Base-by-base conservation (phyloP, 2,329 filamentous ascomycete genomes). In the Phialemonium atrogriseum region DNA sequence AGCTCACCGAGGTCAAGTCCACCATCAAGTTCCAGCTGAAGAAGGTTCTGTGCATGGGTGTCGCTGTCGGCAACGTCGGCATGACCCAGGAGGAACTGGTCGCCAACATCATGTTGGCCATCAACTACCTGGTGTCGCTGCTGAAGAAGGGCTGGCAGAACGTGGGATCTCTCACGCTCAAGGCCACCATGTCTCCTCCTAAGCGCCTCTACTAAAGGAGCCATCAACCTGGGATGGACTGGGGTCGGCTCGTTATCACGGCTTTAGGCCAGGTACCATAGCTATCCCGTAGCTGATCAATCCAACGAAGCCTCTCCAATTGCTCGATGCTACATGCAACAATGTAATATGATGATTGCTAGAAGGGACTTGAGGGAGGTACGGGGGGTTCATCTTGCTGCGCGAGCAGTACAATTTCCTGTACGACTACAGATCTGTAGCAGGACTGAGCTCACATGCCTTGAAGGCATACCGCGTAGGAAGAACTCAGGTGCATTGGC, bases 11-110 rank as follows among this genome's bases (percentile, higher is more conserved):
- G 66, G 89, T 98, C 79, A 96, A 95, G 84, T 94, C 86, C 56
- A 98, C 91, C 68, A 96, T 98, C 83, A 98, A 98, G 83, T 98
- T 98, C 84, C 88, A 98, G 80, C 78, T 98, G 60, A 98, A 98
- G 86, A 98, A 98, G 85, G 91, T 98, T 65, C 79, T 98, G 54
- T 98, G 91, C 79, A 88, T 98, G 80, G 91, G 89, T 83, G 89
- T 96, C 63, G 91, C 91, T 54, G 85, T 98, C 59, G 91, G 91
- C 62, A 94, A 98, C 70, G 91, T 98, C 56, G 87, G 81, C 56
- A 98, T 98, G 91, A 83, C 77, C 48, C 73, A 86, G 72, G 91
- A 98, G 60, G 85, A 95, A 76, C 73, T 98, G 51, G 81, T 98
- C 52, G 84, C 77, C 62, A 98, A 98, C 83, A 88, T 96, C 71